phyloP scores from a whole-genome alignment of 2,329 filamentous ascomycete species.

The Rutstroemia sp. region DNA sequence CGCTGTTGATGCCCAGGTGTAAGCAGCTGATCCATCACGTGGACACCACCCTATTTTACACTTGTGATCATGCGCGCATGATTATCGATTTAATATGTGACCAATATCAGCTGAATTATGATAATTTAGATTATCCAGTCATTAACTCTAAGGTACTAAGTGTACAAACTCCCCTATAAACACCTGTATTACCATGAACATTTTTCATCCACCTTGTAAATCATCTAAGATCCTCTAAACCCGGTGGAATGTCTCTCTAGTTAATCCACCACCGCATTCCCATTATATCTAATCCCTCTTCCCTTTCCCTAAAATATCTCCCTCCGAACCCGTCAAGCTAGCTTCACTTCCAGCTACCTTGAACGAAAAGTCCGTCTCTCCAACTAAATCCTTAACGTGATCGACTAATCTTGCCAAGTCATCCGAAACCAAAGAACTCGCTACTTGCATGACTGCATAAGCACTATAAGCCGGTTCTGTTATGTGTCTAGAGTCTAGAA shows the following conservation, averaged over 20 bases:
- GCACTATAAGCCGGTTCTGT: slow-evolving; percentile 66
- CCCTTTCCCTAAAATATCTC: neutral
- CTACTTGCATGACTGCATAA: slow-evolving; percentile 69
- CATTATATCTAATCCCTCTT: neutral
- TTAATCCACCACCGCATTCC: neutral
- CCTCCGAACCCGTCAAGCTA: neutral
- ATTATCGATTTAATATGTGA: no score
- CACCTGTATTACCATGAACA: neutral
- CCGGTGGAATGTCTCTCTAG: no score
- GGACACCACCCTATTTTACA: no score
- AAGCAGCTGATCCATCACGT: no score
- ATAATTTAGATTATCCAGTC: no score
- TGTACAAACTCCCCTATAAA: neutral
- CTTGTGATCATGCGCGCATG: no score
- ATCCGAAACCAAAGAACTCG: slow-evolving; percentile 59
- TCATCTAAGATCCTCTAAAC: no score
- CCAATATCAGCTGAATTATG: no score
- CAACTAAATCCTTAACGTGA: slow-evolving; percentile 59
- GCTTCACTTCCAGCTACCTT: slow-evolving; percentile 11
- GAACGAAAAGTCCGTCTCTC: slow-evolving; percentile 60
- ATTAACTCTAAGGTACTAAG: no score
- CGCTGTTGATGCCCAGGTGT: no score
- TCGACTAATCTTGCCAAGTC: slow-evolving; percentile 58
- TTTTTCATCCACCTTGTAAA: no score
- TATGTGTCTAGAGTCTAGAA: slow-evolving; percentile 57